Conservation (phyloP, 352 stramenopile genomes). For the Phytophthora citrophthora region DNA sequence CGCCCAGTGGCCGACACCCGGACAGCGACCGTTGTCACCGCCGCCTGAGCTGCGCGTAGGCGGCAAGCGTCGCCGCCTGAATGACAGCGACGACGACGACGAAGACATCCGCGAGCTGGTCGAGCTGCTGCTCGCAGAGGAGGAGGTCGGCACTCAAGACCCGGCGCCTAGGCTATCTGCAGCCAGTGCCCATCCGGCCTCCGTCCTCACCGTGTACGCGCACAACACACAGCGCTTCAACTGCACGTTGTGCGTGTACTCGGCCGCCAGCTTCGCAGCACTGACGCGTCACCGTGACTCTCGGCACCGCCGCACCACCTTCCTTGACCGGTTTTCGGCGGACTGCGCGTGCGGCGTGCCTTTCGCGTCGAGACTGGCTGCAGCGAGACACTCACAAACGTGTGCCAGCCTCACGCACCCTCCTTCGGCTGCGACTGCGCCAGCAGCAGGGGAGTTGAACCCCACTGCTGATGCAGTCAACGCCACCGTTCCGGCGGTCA, state of each 20-base stretch:
- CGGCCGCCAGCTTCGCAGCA: too few relatives aligned
- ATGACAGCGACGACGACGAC: background rate
- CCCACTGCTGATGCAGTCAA: background rate
- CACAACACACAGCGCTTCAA: too few relatives aligned
- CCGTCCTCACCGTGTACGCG: too few relatives aligned
- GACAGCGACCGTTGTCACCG: background rate
- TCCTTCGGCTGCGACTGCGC: background rate
- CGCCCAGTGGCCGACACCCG: background rate
- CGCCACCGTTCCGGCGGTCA: too few relatives aligned
- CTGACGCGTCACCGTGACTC: background rate
- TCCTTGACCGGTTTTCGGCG: background rate
- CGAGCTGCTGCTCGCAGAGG: background rate
- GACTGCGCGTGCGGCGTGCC: background rate
- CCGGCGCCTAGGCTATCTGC: background rate
- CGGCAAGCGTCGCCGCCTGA: background rate
- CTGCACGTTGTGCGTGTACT: too few relatives aligned
- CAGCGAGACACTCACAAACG: background rate
- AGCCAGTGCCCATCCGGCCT: background rate
- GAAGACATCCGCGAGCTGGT: background rate
- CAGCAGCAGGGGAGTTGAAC: constrained; percentile 4
- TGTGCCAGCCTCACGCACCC: background rate
- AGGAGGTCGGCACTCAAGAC: background rate
- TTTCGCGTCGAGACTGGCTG: background rate
- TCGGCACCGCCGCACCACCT: background rate
- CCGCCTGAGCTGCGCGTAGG: background rate